Conservation (phyloP, 2,329 filamentous ascomycete genomes). For the Aspergillus phoenicis region DNA sequence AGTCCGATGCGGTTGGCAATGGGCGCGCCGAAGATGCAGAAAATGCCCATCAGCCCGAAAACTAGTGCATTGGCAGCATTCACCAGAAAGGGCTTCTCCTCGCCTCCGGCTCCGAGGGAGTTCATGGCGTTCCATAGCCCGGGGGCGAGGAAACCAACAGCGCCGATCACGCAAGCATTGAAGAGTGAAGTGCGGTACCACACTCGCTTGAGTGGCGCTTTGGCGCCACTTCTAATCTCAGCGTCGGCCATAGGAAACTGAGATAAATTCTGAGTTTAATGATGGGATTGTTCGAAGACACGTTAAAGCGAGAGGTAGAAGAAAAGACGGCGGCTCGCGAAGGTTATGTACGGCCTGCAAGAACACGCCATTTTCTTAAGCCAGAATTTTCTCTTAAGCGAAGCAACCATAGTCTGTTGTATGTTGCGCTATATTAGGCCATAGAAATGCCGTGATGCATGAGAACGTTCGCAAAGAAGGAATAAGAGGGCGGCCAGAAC, state of each 20-base stretch:
- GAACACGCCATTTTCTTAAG: not conserved
- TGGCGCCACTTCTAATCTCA: not conserved
- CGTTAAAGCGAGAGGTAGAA: not conserved
- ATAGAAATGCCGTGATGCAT: not conserved
- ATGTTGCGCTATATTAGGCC: not conserved
- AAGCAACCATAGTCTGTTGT: not conserved
- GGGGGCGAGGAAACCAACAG: slow-evolving; percentile 52
- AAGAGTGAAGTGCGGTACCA: slow-evolving; percentile 59
- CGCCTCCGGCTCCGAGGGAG: slow-evolving; percentile 55
- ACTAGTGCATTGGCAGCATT: slow-evolving; percentile 57
- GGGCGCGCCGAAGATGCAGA: slow-evolving; percentile 53
- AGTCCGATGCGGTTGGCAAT: slow-evolving; percentile 55
- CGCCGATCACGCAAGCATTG: slow-evolving; percentile 57
- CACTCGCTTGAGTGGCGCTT: slow-evolving; percentile 12
- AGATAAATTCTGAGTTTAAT: not conserved
- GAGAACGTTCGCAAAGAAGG: not conserved
- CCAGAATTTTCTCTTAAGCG: not conserved
- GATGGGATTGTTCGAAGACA: not conserved
- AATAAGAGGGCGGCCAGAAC: not conserved
- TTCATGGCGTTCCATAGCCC: slow-evolving; percentile 61
- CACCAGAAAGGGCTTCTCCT: slow-evolving; percentile 55
- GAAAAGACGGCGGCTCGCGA: not conserved
- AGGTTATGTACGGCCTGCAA: not conserved
- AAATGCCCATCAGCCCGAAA: slow-evolving; percentile 38
- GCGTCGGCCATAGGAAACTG: not conserved